phyloP scores from a whole-genome alignment of 192 early-diverging fungal species.

The Coemansia sp. region DNA sequence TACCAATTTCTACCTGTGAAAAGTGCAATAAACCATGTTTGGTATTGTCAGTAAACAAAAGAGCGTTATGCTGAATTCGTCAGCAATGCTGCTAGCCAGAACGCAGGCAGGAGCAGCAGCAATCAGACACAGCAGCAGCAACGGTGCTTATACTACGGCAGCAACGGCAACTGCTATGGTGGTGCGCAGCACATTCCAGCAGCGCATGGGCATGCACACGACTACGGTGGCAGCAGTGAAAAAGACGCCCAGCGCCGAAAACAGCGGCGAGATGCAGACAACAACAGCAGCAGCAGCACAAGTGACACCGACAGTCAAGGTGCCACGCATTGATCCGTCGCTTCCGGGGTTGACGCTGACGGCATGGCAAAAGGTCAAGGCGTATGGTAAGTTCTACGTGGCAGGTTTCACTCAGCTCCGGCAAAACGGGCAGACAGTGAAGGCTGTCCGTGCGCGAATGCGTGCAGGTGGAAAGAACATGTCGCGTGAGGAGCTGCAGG shows the following conservation, averaged over 20 bases:
- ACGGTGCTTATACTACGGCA: too few species aligned
- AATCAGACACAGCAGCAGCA: neutral
- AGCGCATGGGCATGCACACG: neutral
- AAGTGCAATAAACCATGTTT: neutral
- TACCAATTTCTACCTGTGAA: neutral
- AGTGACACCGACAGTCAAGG: neutral
- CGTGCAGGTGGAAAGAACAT: neutral
- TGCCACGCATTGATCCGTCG: constrained; percentile 32
- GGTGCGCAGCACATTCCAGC: neutral
- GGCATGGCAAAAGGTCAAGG: constrained; percentile 32
- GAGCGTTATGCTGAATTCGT: neutral
- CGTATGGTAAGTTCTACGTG: constrained; percentile 44
- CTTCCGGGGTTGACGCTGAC: constrained; percentile 37
- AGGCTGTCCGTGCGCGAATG: constrained; percentile 17
- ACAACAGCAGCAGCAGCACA: constrained; percentile 3
- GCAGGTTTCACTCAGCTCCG: constrained; percentile 36
- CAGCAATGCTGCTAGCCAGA: neutral
- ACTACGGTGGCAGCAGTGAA: neutral
- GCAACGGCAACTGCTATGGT: neutral
- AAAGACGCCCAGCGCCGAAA: neutral
- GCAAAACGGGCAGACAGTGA: constrained; percentile 16
- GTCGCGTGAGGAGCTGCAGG: constrained; percentile 36
- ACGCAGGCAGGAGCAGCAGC: neutral
- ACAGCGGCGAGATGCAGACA: neutral
- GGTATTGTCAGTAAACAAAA: neutral